Evolutionary conservation across 371 early-diverging fungal genomes (phyloP).

Genomic region (Mortierella sp.): DNA sequence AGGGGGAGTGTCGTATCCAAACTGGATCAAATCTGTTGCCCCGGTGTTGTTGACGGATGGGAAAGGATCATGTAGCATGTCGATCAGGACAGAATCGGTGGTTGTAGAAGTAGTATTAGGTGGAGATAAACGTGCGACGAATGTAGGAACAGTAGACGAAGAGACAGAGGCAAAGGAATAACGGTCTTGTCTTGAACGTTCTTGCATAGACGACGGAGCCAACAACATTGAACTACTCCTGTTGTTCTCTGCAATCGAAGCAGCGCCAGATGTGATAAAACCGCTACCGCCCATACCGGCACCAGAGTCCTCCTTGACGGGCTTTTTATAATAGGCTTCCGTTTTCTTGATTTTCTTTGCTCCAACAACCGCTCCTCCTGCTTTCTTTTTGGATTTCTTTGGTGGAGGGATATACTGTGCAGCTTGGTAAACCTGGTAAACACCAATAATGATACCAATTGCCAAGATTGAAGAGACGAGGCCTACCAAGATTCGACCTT

Average conservation of each 20-base stretch:
- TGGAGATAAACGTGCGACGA: not conserved
- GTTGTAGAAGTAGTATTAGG: not conserved
- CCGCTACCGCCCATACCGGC: not conserved
- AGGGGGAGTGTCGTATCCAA: not conserved
- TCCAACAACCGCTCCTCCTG: not conserved
- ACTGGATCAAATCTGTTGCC: not conserved
- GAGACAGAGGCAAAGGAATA: not conserved
- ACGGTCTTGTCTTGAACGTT: not conserved
- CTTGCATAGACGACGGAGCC: not conserved
- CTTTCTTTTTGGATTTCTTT: constrained; percentile 12
- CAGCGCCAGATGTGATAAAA: no score
- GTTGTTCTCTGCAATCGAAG: not conserved
- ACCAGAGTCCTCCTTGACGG: not conserved
- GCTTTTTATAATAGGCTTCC: constrained; percentile 23
- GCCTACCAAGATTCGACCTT: constrained; percentile 22
- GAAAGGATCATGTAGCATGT: no score
- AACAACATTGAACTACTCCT: not conserved
- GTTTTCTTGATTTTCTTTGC: constrained; percentile 33
- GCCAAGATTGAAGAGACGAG: constrained; percentile 18
- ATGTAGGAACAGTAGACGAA: not conserved
- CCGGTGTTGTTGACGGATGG: not conserved
- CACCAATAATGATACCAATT: constrained; percentile 26
- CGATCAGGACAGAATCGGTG: not conserved
- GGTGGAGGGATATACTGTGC: constrained; percentile 38
- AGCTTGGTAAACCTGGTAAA: constrained; percentile 37